phyloP scores from a whole-genome alignment of 306 rosid genomes.

The Vicia villosa region DNA sequence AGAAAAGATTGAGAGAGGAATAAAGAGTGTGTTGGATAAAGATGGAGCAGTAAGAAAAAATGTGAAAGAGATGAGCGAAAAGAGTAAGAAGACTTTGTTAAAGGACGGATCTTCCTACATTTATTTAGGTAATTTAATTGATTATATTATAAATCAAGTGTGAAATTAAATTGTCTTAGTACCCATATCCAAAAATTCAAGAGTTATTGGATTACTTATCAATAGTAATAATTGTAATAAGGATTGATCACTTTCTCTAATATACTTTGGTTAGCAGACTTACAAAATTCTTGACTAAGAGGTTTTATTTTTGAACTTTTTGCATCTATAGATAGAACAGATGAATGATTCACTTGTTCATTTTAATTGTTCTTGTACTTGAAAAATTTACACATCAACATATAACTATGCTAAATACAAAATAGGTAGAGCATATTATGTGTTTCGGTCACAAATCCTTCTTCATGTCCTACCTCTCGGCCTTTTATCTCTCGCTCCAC shows the following conservation, averaged over 20 bases:
- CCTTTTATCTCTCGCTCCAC: no score
- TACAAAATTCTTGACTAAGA: no score
- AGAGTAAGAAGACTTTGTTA: not conserved
- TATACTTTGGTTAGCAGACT: no score
- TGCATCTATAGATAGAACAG: no score
- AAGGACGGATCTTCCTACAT: not conserved
- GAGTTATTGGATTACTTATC: not conserved
- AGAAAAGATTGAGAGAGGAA: not conserved
- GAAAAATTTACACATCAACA: no score
- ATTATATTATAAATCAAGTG: not conserved
- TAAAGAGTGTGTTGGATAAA: not conserved
- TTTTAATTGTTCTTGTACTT: no score
- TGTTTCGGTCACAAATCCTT: not conserved
- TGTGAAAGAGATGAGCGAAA: not conserved
- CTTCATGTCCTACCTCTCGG: no score
- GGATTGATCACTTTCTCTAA: not conserved
- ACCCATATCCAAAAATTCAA: no score
- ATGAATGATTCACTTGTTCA: no score
- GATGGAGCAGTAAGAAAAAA: not conserved
- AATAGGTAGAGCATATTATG: no score
- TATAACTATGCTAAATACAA: no score
- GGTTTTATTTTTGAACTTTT: no score
- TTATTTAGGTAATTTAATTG: not conserved
- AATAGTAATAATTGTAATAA: not conserved
- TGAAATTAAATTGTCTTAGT: not conserved